Conservation (phyloP, 2,329 filamentous ascomycete species). For the Fusarium miscanthi region DNA sequence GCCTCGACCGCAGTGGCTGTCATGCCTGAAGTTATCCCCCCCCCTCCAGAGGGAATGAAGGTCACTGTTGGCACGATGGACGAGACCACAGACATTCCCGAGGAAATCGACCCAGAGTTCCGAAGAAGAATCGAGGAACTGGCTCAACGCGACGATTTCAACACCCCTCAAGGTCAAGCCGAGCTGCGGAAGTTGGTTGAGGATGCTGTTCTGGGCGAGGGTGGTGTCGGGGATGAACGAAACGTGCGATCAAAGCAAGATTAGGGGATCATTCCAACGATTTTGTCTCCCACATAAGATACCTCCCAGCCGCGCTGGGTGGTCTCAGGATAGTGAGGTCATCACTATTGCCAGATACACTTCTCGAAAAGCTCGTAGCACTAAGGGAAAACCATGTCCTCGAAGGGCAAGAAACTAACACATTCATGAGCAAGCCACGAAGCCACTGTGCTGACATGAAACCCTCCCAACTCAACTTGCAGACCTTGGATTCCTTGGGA, state of each 20-base stretch:
- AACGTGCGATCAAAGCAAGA: slow-evolving; percentile 72
- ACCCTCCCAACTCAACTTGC: slow-evolving; percentile 68
- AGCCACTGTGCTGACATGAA: slow-evolving; percentile 67
- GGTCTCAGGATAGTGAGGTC: slow-evolving; percentile 67
- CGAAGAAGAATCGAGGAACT: slow-evolving; percentile 88
- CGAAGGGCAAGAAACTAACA: slow-evolving; percentile 56
- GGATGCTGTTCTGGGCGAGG: slow-evolving; percentile 79
- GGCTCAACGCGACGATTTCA: slow-evolving; percentile 84
- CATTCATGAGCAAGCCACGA: slow-evolving; percentile 58
- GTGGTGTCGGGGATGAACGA: slow-evolving; percentile 69
- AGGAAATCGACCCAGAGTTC: slow-evolving; percentile 83
- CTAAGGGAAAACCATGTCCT: slow-evolving; percentile 67
- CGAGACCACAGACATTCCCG: slow-evolving; percentile 67
- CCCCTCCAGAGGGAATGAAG: slow-evolving; percentile 79
- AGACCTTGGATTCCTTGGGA: slow-evolving; percentile 51
- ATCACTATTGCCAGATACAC: slow-evolving; percentile 55
- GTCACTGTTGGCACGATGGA: slow-evolving; percentile 82
- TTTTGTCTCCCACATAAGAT: slow-evolving; percentile 70
- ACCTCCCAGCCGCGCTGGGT: slow-evolving; percentile 61
- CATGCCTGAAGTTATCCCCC: slow-evolving; percentile 61
- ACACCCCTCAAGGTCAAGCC: slow-evolving; percentile 81
- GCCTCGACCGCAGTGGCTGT: slow-evolving; percentile 44
- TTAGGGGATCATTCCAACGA: slow-evolving; percentile 57
- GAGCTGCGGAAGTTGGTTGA: slow-evolving; percentile 82
- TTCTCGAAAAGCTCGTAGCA: slow-evolving; percentile 62